Percentiles rank a stretch among this genome's conserved stretches.
Evolutionary conservation across 345 rosid genomes (phyloP).

Genomic region (Boechera retrofracta): DNA sequence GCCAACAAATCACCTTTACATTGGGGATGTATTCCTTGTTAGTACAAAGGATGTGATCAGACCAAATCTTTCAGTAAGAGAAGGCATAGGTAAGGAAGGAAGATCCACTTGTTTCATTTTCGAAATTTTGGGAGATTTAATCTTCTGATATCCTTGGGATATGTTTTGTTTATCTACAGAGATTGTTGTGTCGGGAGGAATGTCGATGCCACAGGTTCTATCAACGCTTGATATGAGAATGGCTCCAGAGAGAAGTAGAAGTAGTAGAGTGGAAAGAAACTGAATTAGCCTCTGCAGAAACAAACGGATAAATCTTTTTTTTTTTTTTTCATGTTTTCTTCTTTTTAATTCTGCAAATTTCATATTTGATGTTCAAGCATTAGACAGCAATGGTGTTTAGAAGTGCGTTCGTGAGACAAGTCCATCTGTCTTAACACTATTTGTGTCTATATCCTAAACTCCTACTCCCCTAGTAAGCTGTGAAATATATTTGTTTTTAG

Average conservation of each 20-base stretch:
- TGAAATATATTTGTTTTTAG: slow-evolving; percentile 11
- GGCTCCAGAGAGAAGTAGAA: slow-evolving; percentile 60
- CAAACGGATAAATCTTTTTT: neutral
- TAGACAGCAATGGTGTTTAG: slow-evolving; percentile 35
- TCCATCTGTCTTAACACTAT: slow-evolving; percentile 14
- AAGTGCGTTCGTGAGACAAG: neutral
- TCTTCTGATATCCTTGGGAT: slow-evolving; percentile 19
- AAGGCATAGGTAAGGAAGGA: slow-evolving; percentile 85
- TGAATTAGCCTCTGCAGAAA: slow-evolving; percentile 48
- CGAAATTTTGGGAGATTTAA: neutral
- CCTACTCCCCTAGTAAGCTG: slow-evolving; percentile 2
- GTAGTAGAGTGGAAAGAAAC: slow-evolving; percentile 59
- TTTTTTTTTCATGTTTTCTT: neutral
- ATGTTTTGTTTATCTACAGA: slow-evolving; percentile 56
- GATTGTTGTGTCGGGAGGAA: slow-evolving; percentile 95
- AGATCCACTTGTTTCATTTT: neutral
- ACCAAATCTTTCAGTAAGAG: slow-evolving; percentile 94
- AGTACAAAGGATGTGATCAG: slow-evolving; percentile 85
- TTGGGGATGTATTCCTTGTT: slow-evolving; percentile 91
- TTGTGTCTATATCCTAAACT: slow-evolving; percentile 7
- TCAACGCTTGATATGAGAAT: slow-evolving; percentile 62
- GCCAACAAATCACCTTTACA: slow-evolving; percentile 97
- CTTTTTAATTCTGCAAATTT: slow-evolving; percentile 30
- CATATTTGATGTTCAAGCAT: slow-evolving; percentile 28
- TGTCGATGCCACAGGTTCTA: slow-evolving; percentile 96